phyloP scores from a whole-genome alignment of 2,329 filamentous ascomycete genomes.

The Curvularia sp. region DNA sequence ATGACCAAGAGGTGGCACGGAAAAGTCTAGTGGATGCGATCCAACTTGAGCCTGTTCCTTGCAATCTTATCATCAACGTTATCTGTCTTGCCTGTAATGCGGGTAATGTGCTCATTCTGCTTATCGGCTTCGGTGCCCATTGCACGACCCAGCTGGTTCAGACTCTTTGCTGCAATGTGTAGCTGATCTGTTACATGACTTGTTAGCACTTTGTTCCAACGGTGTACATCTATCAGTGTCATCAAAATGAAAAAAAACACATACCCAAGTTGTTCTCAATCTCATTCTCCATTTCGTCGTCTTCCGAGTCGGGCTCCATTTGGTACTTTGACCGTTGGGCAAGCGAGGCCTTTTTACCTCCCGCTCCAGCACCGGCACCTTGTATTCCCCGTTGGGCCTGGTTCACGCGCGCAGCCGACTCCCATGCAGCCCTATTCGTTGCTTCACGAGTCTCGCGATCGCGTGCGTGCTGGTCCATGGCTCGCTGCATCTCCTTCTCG shows the following conservation, averaged over 20 bases:
- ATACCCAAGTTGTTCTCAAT: slow-evolving; percentile 56
- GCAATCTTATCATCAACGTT: slow-evolving; percentile 77
- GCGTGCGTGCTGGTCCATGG: slow-evolving; percentile 67
- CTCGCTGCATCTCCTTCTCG: slow-evolving; percentile 68
- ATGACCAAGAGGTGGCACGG: neutral
- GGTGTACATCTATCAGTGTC: neutral
- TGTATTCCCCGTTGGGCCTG: slow-evolving; percentile 27
- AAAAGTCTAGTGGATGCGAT: slow-evolving; percentile 62
- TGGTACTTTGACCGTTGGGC: slow-evolving; percentile 47
- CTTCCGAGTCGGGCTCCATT: slow-evolving; percentile 45
- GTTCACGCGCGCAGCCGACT: slow-evolving; percentile 38
- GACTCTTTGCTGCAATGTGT: slow-evolving; percentile 67
- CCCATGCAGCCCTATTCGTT: slow-evolving; percentile 61
- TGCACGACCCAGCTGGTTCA: slow-evolving; percentile 76
- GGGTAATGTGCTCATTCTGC: slow-evolving; percentile 79
- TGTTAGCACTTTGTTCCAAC: neutral
- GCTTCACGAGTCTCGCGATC: slow-evolving; percentile 65
- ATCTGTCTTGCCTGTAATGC: slow-evolving; percentile 84
- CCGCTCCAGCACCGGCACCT: slow-evolving; percentile 15
- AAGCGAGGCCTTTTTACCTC: slow-evolving; percentile 33
- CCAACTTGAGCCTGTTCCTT: slow-evolving; percentile 76
- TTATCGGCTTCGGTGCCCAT: slow-evolving; percentile 77
- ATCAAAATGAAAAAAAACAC: slow-evolving; percentile 15
- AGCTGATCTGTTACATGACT: slow-evolving; percentile 56
- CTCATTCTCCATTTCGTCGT: slow-evolving; percentile 71